These are phyloP conservation scores for Cercospora canescens DNA, from an alignment of 2,329 filamentous ascomycete species.

Conservation along the genomic window DNA sequence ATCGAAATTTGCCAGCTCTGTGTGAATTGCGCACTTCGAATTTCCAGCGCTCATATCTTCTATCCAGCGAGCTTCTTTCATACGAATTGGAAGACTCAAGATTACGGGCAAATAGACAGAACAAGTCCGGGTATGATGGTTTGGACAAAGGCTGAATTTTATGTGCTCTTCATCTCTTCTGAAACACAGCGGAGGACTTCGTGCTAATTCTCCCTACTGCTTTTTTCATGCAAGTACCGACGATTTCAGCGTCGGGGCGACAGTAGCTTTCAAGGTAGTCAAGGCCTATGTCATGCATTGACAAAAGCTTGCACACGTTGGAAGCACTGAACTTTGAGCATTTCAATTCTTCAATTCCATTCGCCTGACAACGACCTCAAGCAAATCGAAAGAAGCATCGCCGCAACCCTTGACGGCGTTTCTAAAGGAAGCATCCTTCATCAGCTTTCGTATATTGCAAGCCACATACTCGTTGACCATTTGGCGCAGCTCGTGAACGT, in stretches of 20 bases:
- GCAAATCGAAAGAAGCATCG: neutral
- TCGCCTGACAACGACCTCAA: neutral
- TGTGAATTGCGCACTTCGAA: neutral
- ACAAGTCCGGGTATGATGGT: neutral
- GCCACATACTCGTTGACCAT: constrained; percentile 10
- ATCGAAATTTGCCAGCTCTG: neutral
- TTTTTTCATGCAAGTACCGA: neutral
- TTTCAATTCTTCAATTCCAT: neutral
- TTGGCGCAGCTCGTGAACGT: neutral
- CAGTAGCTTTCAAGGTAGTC: no score
- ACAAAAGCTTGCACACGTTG: no score
- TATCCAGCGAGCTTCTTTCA: neutral
- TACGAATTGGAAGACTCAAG: neutral
- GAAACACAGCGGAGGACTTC: neutral
- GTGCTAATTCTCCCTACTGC: neutral
- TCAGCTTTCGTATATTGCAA: constrained; percentile 9
- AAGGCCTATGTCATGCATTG: no score
- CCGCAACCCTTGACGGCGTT: neutral
- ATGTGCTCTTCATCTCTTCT: neutral
- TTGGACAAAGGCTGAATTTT: neutral
- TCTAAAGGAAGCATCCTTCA: neutral
- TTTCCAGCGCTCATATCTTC: neutral
- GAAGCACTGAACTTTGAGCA: neutral
- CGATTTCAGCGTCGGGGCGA: no score
- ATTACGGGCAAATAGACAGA: neutral